Base-by-base conservation (phyloP, 2,329 filamentous ascomycete genomes). In the Pseudogymnoascus sp. region DNA sequence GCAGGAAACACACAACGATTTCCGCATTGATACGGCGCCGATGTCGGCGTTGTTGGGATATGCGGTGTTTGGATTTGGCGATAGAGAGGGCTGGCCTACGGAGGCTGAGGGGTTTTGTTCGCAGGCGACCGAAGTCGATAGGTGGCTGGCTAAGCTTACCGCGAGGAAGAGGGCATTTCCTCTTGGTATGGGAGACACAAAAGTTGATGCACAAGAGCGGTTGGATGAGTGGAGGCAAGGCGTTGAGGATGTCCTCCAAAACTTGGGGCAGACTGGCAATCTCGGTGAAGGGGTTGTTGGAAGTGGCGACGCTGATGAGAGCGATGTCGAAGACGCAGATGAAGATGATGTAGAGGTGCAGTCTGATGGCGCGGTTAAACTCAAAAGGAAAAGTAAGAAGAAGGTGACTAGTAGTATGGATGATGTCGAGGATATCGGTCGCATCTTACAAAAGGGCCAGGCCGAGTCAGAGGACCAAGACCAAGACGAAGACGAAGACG, bases 101-200 rank as follows among this genome's bases (percentile, higher is more conserved):
- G 92, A 96, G 75, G 85, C 88, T 64, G 90, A 95, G 69, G 93
- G 93, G 0, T 99, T 93, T 76, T 97, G 93, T 73, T 92, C 91
- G 66, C 93, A 97, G 73, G 93, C 93, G 1, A 90, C 88, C 71
- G 88, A 96, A 68, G 81, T 96, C 2, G 93, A 99, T 73, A 92
- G 87, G 73, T 97, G 95, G 93, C 90, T 99, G 89, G 92, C 93
- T n/a, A 96, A 92, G 73, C 77, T 99, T 70, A 96, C 93, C 0
- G 88, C 85, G 1, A 84, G 88, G 66, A 96, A 93, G 77, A 83
- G 93, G 72, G 93, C 91, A 0, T 97, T 89, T 70, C 93, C 93
- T 0, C 79, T 97, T 6, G 95, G 95, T 4, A 88, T 93, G 81
- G 91, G 89, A 2, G 92, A 97, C 75, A 84, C 89, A 64, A 96